Percentiles rank a stretch among this genome's conserved stretches.
phyloP scores from a whole-genome alignment of 164 flowering plant species.

The Magnolia officinalis region DNA sequence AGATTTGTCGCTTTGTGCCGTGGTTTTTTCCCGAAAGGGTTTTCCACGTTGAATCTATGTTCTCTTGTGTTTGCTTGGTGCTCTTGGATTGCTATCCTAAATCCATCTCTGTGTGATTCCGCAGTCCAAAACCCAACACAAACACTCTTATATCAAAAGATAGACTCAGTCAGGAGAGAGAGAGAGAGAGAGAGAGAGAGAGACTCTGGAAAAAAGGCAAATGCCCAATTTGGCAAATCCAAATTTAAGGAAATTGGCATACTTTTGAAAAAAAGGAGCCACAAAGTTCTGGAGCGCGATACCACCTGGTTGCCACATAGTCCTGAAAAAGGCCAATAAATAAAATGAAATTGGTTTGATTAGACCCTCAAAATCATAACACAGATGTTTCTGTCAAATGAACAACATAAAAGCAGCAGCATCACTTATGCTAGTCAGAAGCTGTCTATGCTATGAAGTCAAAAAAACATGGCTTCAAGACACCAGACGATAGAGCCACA shows the following conservation, averaged over 20 bases:
- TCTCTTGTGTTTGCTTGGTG: too few relatives aligned
- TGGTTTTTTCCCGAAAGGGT: too few relatives aligned
- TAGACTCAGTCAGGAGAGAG: background rate
- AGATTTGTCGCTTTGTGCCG: too few relatives aligned
- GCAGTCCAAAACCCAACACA: too few relatives aligned
- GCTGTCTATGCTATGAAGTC: background rate
- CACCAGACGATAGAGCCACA: slow-evolving; percentile 21
- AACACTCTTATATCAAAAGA: background rate
- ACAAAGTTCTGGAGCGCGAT: slow-evolving; percentile 95
- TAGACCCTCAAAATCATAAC: background rate
- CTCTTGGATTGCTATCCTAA: too few relatives aligned
- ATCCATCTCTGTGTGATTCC: too few relatives aligned
- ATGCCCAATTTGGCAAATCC: background rate
- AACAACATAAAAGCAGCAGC: background rate
- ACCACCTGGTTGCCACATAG: slow-evolving; percentile 97
- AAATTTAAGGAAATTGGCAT: slow-evolving; percentile 16
- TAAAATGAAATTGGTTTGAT: background rate
- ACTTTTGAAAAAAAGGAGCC: slow-evolving; percentile 95
- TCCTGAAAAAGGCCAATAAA: slow-evolving; percentile 41
- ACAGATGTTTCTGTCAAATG: background rate
- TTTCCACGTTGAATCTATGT: too few relatives aligned
- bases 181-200: background rate
- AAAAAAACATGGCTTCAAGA: background rate
- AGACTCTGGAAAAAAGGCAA: background rate
- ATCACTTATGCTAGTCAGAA: background rate